Evolutionary conservation across 1,139 yeast genomes (phyloP), one percentile per base, ranked within the genome.

Genomic region (Protomyces arabidopsidicola): DNA sequence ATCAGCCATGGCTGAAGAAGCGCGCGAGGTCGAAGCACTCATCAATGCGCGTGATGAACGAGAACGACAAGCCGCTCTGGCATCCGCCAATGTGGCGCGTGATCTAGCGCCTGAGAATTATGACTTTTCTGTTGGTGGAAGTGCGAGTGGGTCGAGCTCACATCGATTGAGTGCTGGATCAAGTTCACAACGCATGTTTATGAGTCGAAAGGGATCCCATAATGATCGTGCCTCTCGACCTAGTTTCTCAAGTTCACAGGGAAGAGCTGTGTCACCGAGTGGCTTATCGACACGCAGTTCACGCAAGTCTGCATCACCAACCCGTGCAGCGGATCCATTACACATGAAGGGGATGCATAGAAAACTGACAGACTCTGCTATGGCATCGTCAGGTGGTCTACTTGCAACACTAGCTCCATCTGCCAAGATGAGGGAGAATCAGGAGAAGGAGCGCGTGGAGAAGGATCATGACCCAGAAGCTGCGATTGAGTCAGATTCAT

Each of bases 371-470:
- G 67, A 69, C 34, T 66, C 66, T 2, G 67, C 70, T 10, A 50
- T 71, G 55, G 58, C 67, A 10, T 68, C 65, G 36, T 67, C 73
- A 12, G 72, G 69, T 10, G 73, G 74, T 14, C 65, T 68, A 2
- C 65, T 72, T 9, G 74, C 71, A 4, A 60, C 54, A 3, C 45
- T 65, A 18, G 60, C 65, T n/a, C 65, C 68, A 42, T 39, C 63
- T 6, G 69, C 66, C 24, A 55, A 66, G 10, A 55, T 51, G 45
- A 20, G 56, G 5, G 62, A 58, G 27, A 55, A 55, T 34, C 53
- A 51, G 18, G 62, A 58, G 34, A 58, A 58, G 62, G 56, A 58
- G 20, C 58, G 69, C 3, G 52, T 66, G 18, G 64, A 65, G 42
- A 66, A 65, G 51, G 67, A 66, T 20, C 67, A 64, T 34, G 65